phyloP scores from a whole-genome alignment of 345 rosid species.

The Aethionema arabicum region DNA sequence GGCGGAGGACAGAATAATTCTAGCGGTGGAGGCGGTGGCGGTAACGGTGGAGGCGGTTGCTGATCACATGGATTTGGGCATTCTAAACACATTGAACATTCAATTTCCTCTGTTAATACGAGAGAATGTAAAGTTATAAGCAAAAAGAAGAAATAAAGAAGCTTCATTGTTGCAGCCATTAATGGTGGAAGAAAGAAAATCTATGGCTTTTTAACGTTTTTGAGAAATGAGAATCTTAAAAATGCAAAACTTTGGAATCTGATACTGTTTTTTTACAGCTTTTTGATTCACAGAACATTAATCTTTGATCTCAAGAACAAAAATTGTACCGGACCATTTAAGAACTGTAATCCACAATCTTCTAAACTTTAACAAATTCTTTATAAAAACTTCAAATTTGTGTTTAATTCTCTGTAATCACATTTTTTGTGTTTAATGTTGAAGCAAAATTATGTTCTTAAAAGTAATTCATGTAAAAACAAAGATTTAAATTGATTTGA shows the following conservation, averaged over 20 bases:
- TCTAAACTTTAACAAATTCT: constrained; percentile 23
- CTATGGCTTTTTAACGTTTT: constrained; percentile 25
- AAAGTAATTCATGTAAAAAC: too few relatives aligned
- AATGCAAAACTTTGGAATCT: constrained; percentile 33
- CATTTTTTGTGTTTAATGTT: too few relatives aligned
- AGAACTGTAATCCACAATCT: constrained; percentile 28
- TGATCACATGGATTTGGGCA: constrained; percentile 37
- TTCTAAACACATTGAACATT: constrained; percentile 39
- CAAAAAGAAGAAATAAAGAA: constrained; percentile 33
- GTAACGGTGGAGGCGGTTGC: constrained; percentile 35
- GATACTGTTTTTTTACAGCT: constrained; percentile 32
- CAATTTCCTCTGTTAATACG: constrained; percentile 24
- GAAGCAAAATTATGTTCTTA: too few relatives aligned
- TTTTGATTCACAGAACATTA: neutral
- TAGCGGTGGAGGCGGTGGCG: constrained; percentile 32
- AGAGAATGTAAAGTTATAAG: constrained; percentile 19
- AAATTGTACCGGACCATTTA: constrained; percentile 30
- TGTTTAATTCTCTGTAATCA: too few relatives aligned
- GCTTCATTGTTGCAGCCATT: constrained; percentile 15
- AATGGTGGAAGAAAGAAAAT: neutral
- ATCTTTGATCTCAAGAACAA: constrained; percentile 25
- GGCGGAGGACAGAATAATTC: constrained; percentile 33
- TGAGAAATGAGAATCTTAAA: constrained; percentile 28
- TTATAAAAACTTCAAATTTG: neutral
- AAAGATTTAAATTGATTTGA: too few relatives aligned